phyloP scores from a whole-genome alignment of 1,284 basidiomycete species.

The Entoloma clypeatum region DNA sequence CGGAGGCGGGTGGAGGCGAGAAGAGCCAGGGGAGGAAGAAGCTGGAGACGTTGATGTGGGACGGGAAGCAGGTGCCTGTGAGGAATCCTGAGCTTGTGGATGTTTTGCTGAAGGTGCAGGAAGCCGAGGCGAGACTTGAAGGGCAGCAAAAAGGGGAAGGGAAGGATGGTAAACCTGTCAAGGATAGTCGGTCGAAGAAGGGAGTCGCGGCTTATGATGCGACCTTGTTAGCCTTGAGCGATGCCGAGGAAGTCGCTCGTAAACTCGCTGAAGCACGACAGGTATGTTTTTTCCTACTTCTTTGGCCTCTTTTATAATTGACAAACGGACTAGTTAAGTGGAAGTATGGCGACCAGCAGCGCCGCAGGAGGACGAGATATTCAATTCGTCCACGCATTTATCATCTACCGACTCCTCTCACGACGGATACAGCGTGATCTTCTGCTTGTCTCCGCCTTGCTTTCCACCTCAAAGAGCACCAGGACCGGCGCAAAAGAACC shows the following conservation, averaged over 20 bases:
- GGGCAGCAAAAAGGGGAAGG: constrained; percentile 17
- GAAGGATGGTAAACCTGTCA: constrained; percentile 26
- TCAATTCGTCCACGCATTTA: constrained; percentile 81
- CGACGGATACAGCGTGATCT: constrained; percentile 86
- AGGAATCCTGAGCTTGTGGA: constrained; percentile 91
- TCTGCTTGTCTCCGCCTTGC: constrained; percentile 69
- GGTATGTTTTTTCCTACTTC: constrained; percentile 37
- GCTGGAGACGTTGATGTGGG: constrained; percentile 70
- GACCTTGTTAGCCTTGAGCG: constrained; percentile 77
- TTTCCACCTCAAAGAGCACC: constrained; percentile 28
- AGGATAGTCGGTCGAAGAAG: constrained; percentile 55
- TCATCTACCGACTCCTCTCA: constrained; percentile 82
- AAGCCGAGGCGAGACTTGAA: constrained; percentile 59
- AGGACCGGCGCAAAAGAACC: constrained; percentile 16
- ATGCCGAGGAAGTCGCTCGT: constrained; percentile 80
- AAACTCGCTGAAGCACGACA: constrained; percentile 79
- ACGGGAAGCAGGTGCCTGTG: constrained; percentile 80
- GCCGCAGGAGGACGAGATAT: constrained; percentile 61
- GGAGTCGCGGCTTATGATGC: constrained; percentile 82
- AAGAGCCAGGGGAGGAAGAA: constrained; percentile 48
- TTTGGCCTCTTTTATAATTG: neutral
- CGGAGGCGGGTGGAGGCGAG: constrained; percentile 36
- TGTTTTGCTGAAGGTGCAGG: constrained; percentile 80
- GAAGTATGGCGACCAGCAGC: constrained; percentile 31
- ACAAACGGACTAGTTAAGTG: constrained; percentile 34